These are phyloP conservation scores for Carpinus viminea DNA, from an alignment of 306 rosid genomes.

Conservation along the genomic window DNA sequence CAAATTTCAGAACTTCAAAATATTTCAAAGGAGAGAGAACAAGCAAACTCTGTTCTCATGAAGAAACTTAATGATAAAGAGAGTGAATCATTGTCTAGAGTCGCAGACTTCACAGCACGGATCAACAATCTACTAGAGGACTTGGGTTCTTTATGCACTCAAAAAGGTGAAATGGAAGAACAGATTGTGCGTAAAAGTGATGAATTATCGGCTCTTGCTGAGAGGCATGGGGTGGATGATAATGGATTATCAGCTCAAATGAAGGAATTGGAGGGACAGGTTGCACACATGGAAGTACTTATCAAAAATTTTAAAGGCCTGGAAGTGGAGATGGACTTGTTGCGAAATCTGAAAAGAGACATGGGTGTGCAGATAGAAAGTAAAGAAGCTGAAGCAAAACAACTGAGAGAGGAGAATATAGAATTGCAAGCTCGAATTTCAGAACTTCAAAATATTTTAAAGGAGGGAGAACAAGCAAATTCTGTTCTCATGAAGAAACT, in stretches of 20 bases:
- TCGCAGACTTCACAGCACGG: conserved; percentile 59
- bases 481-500: conserved; percentile 52
- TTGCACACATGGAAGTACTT: no score
- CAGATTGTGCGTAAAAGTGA: conserved; percentile 42
- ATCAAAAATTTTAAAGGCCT: conserved; percentile 30
- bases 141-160: conserved; percentile 37
- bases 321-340: conserved; percentile 52
- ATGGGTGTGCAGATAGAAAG: conserved; percentile 45
- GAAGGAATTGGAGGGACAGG: no score
- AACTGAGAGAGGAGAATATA: conserved; percentile 47
- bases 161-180: conserved; percentile 62
- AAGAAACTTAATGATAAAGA: conserved; percentile 59
- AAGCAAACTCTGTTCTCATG: conserved; percentile 44
- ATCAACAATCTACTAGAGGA: conserved; percentile 51
- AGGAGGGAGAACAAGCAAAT: conserved; percentile 59
- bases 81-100: conserved; percentile 46
- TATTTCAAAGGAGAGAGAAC: conserved; percentile 54
- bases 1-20: conserved; percentile 55
- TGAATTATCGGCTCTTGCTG: conserved; percentile 50
- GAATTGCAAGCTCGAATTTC: conserved; percentile 46
- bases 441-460: conserved; percentile 47
- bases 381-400: conserved; percentile 47
- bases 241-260: no score
- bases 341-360: conserved; percentile 44
- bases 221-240: no score